Evolutionary conservation across 306 rosid genomes (phyloP).

Genomic region (Sphenostylis stenocarpa): DNA sequence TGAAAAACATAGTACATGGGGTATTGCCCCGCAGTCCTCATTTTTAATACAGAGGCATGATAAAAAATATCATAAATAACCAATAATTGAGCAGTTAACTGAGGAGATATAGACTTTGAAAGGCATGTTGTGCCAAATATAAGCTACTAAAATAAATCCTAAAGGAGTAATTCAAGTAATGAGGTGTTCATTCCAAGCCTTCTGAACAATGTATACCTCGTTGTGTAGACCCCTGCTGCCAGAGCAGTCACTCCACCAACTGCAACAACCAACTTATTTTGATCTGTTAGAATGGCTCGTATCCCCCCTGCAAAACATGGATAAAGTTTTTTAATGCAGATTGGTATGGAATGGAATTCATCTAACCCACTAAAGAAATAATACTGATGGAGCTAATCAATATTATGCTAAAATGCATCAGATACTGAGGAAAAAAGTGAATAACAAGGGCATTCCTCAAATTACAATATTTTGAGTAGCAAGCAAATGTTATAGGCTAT

Average conservation of each 20-base stretch:
- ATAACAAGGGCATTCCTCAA: background rate
- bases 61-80: background rate
- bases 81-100: background rate
- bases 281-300: slow-evolving; percentile 91
- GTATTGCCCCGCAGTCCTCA: background rate
- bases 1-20: background rate
- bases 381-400: slow-evolving; percentile 13
- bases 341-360: background rate
- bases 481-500: background rate
- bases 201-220: slow-evolving; percentile 57
- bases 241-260: slow-evolving; percentile 97
- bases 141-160: background rate
- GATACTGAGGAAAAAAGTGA: background rate
- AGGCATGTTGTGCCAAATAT: background rate
- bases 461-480: background rate
- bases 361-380: background rate
- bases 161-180: background rate
- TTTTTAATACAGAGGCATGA: background rate
- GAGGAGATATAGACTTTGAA: background rate
- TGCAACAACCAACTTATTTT: slow-evolving; percentile 92
- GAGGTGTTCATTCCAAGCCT: slow-evolving; percentile 1
- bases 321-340: background rate
- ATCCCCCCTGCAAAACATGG: slow-evolving; percentile 77
- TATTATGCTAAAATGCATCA: background rate
- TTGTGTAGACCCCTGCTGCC: slow-evolving; percentile 96